Percentiles rank a stretch among this genome's conserved stretches.
Conservation (phyloP, 495 filamentous ascomycete genomes). For the Echria macrotheca region DNA sequence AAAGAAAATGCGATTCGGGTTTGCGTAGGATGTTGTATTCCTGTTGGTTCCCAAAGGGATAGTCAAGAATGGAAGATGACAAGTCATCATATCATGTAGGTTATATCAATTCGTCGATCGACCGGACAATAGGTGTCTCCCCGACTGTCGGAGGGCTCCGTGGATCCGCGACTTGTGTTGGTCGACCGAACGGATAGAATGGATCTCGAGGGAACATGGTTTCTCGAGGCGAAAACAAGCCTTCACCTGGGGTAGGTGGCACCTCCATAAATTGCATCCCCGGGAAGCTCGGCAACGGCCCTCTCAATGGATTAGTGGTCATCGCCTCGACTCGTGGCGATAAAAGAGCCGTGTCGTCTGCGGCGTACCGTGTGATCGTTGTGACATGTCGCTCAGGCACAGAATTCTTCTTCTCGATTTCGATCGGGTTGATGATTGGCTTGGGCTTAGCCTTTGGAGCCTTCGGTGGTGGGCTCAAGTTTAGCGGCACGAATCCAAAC, state of each 20-base stretch:
- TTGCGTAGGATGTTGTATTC: too few species aligned
- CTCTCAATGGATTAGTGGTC: slow-evolving; percentile 48
- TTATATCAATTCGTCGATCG: slow-evolving; percentile 54
- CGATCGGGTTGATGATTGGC: not conserved
- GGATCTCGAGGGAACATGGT: slow-evolving; percentile 47
- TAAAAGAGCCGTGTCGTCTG: slow-evolving; percentile 40
- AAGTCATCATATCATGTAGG: too few species aligned
- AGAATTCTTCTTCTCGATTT: slow-evolving; percentile 15
- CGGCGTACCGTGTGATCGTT: slow-evolving; percentile 24
- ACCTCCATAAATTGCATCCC: slow-evolving; percentile 45
- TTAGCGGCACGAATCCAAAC: slow-evolving; percentile 33
- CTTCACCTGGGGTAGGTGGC: slow-evolving; percentile 39
- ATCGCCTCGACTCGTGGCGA: slow-evolving; percentile 49
- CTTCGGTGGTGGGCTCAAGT: slow-evolving; percentile 12
- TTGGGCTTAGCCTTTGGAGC: not conserved
- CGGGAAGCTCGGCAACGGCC: slow-evolving; percentile 29
- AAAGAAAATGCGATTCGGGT: too few species aligned
- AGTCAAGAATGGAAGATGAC: not conserved
- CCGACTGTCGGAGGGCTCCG: slow-evolving; percentile 59
- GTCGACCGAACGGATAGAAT: slow-evolving; percentile 41
- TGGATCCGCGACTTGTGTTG: slow-evolving; percentile 48
- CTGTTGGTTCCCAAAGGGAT: too few species aligned
- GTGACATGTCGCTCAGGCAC: slow-evolving; percentile 24
- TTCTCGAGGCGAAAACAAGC: slow-evolving; percentile 45
- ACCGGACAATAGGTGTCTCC: slow-evolving; percentile 60